These are phyloP conservation scores for Hyphopichia burtonii DNA, from an alignment of 1,139 yeast species.

Conservation along the genomic window DNA sequence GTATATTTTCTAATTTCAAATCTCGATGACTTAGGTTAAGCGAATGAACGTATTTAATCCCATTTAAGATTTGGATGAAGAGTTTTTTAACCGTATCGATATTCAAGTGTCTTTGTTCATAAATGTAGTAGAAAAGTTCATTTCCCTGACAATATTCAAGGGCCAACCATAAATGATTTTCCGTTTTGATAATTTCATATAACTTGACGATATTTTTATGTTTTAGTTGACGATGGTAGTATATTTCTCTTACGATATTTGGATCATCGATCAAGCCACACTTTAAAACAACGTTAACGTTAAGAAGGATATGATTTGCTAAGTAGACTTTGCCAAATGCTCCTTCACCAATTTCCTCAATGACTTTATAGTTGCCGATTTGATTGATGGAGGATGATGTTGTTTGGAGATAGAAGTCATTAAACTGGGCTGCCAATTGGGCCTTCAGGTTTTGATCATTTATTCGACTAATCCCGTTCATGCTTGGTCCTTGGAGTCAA, in stretches of 20 bases:
- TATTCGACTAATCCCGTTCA: slow-evolving; percentile 18
- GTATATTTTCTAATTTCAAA: slow-evolving; percentile 79
- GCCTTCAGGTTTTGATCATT: slow-evolving; percentile 36
- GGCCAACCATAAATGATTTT: slow-evolving; percentile 79
- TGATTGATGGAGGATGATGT: slow-evolving; percentile 52
- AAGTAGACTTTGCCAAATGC: slow-evolving; percentile 89
- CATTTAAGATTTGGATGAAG: slow-evolving; percentile 78
- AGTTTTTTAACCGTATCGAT: slow-evolving; percentile 55
- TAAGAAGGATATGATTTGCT: slow-evolving; percentile 73
- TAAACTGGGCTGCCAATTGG: slow-evolving; percentile 62
- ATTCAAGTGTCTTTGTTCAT: slow-evolving; percentile 54
- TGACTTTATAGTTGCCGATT: slow-evolving; percentile 75
- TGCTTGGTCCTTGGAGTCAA: too few relatives aligned
- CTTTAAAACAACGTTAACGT: slow-evolving; percentile 78
- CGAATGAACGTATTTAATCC: slow-evolving; percentile 81
- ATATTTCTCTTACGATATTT: slow-evolving; percentile 88
- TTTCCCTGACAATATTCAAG: slow-evolving; percentile 89
- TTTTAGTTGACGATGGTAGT: slow-evolving; percentile 79
- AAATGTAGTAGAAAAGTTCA: slow-evolving; percentile 75
- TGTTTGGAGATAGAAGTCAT: slow-evolving; percentile 56
- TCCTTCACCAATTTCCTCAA: slow-evolving; percentile 81
- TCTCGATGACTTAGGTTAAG: slow-evolving; percentile 87
- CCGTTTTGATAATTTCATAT: slow-evolving; percentile 84
- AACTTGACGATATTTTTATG: slow-evolving; percentile 84
- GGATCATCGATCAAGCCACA: slow-evolving; percentile 83